Base-by-base conservation (phyloP, 2,329 filamentous ascomycete genomes). In the Aspergillus sp. region DNA sequence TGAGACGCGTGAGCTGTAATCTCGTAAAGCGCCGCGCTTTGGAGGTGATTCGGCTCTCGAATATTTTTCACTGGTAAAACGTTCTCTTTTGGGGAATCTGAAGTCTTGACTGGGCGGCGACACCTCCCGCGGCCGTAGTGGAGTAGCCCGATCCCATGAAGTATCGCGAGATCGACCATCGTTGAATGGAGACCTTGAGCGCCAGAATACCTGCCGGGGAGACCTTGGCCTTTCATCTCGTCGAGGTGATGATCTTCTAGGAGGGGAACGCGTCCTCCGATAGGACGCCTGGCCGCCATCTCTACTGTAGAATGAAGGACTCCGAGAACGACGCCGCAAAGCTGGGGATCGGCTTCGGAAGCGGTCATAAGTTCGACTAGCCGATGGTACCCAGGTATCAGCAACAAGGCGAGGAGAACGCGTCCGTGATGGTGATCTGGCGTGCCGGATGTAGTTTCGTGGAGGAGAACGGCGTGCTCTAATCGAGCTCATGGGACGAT, bases 31-130 rank as follows among this genome's bases (percentile, higher is more conserved):
- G 23, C 46, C 47, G 45, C 68, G 61, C 45, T 69, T 60, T 17
- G 73, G 69, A 37, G 78, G 79, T 25, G 78, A 79, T 53, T 74
- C 55, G 43, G 54, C 56, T 46, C 62, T 64, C 39, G 56, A 48
- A 53, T 60, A 60, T 53, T 60, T 57, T 19, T 60, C 59, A 38
- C 56, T 51, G n/a, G 55, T 50, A 38, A 60, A 57, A 33, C 67
- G 54, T 39, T 68, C 66, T 57, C 67, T 64, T 50, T 66, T 68
- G 7, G 54, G 49, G 15, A 56, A 54, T 20, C 64, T 64, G 30
- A 59, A 57, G 19, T 62, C 59, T 47, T 69, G 64, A 43, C 57
- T 57, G 6, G 59, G 51, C 12, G 69, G 66, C 7, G 67, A 70
- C 39, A 52, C 54, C 30, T 74, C 69, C 42, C 67, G 62, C n/a